Evolutionary conservation across 352 stramenopile species (phyloP).

Genomic region (Phytophthora ramorum): DNA sequence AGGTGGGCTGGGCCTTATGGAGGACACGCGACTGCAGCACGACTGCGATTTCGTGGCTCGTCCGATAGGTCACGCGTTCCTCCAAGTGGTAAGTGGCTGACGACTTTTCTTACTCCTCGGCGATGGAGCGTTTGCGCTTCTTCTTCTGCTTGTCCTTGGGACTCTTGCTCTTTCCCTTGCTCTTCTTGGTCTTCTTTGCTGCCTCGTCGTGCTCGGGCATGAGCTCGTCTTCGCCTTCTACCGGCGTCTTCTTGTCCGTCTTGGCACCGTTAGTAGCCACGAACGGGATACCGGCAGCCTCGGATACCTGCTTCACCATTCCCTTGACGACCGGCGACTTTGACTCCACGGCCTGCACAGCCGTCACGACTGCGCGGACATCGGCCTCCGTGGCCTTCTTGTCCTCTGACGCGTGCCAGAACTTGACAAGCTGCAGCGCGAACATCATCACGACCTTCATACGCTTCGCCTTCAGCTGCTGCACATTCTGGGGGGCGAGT

Average conservation of each 20-base stretch:
- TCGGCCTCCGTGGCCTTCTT: slow-evolving; percentile 33
- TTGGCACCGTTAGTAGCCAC: slow-evolving; percentile 26
- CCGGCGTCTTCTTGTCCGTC: slow-evolving; percentile 36
- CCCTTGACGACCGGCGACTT: slow-evolving; percentile 75
- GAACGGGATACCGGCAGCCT: slow-evolving; percentile 46
- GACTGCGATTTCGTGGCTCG: not conserved
- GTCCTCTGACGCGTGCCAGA: slow-evolving; percentile 40
- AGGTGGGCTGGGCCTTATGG: slow-evolving; percentile 26
- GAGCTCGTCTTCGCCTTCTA: slow-evolving; percentile 30
- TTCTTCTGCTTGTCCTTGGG: slow-evolving; percentile 49
- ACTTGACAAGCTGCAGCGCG: slow-evolving; percentile 73
- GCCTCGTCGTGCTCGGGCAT: slow-evolving; percentile 38
- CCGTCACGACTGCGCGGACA: slow-evolving; percentile 46
- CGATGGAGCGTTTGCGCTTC: slow-evolving; percentile 62
- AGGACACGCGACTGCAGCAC: not conserved
- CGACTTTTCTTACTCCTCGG: slow-evolving; percentile 34
- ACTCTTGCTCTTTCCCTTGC: slow-evolving; percentile 51
- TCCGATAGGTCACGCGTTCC: not conserved
- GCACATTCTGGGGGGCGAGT: slow-evolving; percentile 44
- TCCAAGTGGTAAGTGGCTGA: slow-evolving; percentile 27
- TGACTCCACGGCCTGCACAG: slow-evolving; percentile 55
- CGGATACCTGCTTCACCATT: slow-evolving; percentile 73
- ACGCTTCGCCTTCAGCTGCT: slow-evolving; percentile 78
- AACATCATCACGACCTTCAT: slow-evolving; percentile 77
- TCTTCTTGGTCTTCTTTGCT: slow-evolving; percentile 22